Base-by-base conservation (phyloP, 116 monocot genomes). In the Thalassia testudinum region DNA sequence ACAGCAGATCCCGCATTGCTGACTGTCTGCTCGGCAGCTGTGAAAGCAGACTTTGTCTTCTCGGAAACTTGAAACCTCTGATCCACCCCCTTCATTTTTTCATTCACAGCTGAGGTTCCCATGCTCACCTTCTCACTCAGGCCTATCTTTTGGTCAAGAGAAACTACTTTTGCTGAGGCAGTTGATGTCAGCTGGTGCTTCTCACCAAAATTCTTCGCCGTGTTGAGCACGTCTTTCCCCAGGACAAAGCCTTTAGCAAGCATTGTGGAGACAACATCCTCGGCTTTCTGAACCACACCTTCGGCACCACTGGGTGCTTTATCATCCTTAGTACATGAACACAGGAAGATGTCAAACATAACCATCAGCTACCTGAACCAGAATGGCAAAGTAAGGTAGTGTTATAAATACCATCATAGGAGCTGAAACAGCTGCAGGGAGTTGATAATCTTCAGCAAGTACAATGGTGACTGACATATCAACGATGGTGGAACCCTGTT, bases 201-300 rank as follows among this genome's bases (percentile, higher is more conserved):
- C 58, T 95, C 81, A 15, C 88, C 95, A 13, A 95, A 82, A 15
- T 79, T 20, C 61, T 75, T 95, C 2, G 88, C 88, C 70, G 71
- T 95, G 77, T 55, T 60, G 4, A 88, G 21, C 16, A 78, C 81
- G 27, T 85, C 95, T 59, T 82, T 82, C 2, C 95, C 95, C 0
- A 95, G 65, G 62, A 81, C 52, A 52, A 82, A 95, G 20, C 95
- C 85, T 61, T 88, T 95, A 16, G 95, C 88, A 21, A 95, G 82
- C 95, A 95, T 88, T 24, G 66, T 68, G 57, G 60, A 70, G 24
- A 95, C 81, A 27, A 82, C 85, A 26, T 85, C 84, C 58, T 95
- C 95, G 0, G 95, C 81, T 70, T 84, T 95, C 59, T 79, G 73
- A 22, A 82, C 63, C 0, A 81, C 82, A 28, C 79, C 73, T 65